phyloP scores from a whole-genome alignment of 1,284 basidiomycete genomes.

The Hemileia vastatrix region DNA sequence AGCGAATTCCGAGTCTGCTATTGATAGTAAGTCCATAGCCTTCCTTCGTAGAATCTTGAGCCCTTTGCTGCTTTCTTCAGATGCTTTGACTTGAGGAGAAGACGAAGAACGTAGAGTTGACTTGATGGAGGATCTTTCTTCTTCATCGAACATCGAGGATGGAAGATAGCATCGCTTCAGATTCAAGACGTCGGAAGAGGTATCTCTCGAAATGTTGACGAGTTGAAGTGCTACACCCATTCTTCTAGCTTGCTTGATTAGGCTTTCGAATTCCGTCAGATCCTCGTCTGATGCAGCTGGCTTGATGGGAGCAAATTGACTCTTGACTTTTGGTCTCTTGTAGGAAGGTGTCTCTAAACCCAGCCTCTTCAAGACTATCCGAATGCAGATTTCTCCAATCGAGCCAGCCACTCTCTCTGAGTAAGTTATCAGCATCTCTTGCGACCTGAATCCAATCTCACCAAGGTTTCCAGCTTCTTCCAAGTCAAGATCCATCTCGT shows the following conservation, averaged over 20 bases:
- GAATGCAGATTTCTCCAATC: slow-evolving; percentile 37
- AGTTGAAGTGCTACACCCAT: slow-evolving; percentile 40
- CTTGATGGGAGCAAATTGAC: too few species aligned
- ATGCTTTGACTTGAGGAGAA: not conserved
- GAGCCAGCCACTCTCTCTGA: slow-evolving; percentile 36
- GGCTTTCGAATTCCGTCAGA: slow-evolving; percentile 11
- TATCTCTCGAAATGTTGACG: slow-evolving; percentile 37
- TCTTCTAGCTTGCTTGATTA: slow-evolving; percentile 32
- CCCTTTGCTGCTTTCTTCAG: not conserved
- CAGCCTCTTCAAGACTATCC: slow-evolving; percentile 32
- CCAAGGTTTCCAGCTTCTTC: slow-evolving; percentile 2
- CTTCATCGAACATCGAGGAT: slow-evolving; percentile 23
- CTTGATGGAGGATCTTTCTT: not conserved
- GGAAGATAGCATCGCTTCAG: slow-evolving; percentile 35
- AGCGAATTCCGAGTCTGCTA: slow-evolving; percentile 28
- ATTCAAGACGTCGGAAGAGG: slow-evolving; percentile 31
- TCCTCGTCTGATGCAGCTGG: not conserved
- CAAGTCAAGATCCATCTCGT: slow-evolving; percentile 29
- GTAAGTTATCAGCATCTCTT: slow-evolving; percentile 34
- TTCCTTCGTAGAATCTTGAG: slow-evolving; percentile 22
- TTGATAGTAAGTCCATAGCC: slow-evolving; percentile 25
- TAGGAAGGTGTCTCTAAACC: slow-evolving; percentile 8
- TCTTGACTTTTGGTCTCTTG: not conserved
- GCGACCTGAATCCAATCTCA: slow-evolving; percentile 19
- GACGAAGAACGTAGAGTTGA: not conserved